A percentile compares a stretch with the other conserved stretches of the same genome.
Conservation (phyloP, 495 filamentous ascomycete genomes). For the Aeminium ludgeri region DNA sequence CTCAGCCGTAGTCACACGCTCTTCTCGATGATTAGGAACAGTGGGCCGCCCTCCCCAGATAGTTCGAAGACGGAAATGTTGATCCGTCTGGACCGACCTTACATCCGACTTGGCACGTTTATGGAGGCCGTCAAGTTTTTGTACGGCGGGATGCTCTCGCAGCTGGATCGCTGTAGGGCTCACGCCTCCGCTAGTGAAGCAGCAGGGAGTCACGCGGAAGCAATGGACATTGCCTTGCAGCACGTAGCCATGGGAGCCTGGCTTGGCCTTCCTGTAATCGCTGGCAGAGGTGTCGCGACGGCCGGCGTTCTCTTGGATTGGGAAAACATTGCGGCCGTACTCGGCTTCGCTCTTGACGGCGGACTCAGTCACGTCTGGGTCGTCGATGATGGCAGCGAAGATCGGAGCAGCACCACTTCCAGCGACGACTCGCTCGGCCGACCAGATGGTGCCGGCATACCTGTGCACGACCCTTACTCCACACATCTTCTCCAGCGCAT, state of each 20-base stretch:
- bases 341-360: constrained; percentile 19
- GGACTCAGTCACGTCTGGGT: constrained; percentile 9
- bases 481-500: constrained; percentile 16
- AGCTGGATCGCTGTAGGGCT: constrained; percentile 11
- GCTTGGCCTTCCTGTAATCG: constrained; percentile 14
- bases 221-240: constrained; percentile 18
- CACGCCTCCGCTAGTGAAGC: constrained; percentile 1
- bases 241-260: constrained; percentile 18
- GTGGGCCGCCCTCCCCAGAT: constrained; percentile 1
- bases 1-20: constrained; percentile 20
- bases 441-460: constrained; percentile 1
- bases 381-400: constrained; percentile 12
- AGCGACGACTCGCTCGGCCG: constrained; percentile 11
- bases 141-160: constrained; percentile 20
- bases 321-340: constrained; percentile 20
- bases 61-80: constrained; percentile 9
- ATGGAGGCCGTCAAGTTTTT: constrained; percentile 20
- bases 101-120: constrained; percentile 14
- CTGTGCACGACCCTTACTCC: constrained; percentile 13
- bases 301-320: constrained; percentile 19
- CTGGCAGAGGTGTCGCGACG: constrained; percentile 15
- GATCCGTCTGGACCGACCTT: constrained; percentile 13
- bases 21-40: constrained; percentile 9
- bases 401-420: constrained; percentile 8
- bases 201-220: constrained; percentile 8